Evolutionary conservation across 2,329 filamentous ascomycete species (phyloP).

Genomic region (Clonostachys byssicola): DNA sequence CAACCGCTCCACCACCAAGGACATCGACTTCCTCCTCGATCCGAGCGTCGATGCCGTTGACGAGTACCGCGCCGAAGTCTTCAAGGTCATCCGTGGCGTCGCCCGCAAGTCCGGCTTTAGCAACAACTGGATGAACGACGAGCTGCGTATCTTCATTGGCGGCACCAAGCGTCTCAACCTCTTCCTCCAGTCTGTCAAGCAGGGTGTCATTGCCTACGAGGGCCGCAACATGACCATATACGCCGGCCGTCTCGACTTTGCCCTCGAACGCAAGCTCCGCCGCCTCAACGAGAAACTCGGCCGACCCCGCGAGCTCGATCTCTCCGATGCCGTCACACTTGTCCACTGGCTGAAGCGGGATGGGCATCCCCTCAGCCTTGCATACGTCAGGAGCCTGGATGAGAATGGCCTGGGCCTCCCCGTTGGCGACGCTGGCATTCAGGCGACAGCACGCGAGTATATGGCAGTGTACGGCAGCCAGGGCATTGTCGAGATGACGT

Average conservation of each 20-base stretch:
- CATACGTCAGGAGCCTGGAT: conserved; percentile 1
- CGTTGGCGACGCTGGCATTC: neutral
- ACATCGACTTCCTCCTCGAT: conserved; percentile 12
- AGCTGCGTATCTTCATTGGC: conserved; percentile 8
- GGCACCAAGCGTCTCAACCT: conserved; percentile 7
- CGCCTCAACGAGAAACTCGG: conserved; percentile 4
- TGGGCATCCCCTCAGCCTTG: conserved; percentile 1
- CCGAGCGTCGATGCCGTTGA: conserved; percentile 12
- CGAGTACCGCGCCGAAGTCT: conserved; percentile 10
- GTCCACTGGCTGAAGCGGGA: conserved; percentile 1
- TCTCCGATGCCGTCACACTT: conserved; percentile 5
- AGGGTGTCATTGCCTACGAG: conserved; percentile 8
- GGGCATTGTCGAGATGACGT: conserved; percentile 1
- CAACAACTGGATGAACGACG: conserved; percentile 13
- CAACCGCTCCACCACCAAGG: conserved; percentile 7
- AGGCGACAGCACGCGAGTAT: neutral
- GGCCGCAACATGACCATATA: conserved; percentile 10
- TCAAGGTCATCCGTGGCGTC: conserved; percentile 5
- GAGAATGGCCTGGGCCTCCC: conserved; percentile 3
- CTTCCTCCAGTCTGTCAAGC: conserved; percentile 10
- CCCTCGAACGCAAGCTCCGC: conserved; percentile 12
- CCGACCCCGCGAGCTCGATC: conserved; percentile 1
- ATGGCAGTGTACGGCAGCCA: neutral
- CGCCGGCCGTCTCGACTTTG: conserved; percentile 10
- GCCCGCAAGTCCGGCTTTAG: neutral